Percentiles rank a stretch among this genome's conserved stretches.
Evolutionary conservation across 768 basidiomycete species (phyloP).

Genomic region (Psilocybe cyanescens): DNA sequence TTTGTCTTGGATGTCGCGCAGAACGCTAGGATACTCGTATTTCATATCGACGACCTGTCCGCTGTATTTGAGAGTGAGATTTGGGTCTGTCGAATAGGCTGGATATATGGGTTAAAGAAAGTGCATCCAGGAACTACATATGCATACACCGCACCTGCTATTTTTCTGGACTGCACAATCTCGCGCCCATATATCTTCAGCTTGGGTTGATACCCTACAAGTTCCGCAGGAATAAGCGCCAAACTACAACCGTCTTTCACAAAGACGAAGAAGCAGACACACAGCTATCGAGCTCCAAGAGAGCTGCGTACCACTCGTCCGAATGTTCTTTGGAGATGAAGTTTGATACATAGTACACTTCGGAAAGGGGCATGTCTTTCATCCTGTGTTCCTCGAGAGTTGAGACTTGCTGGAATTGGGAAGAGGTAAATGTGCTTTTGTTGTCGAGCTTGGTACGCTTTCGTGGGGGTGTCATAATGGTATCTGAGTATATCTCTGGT

Average conservation of each 20-base stretch:
- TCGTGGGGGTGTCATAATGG: neutral
- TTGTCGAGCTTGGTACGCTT: neutral
- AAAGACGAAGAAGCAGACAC: neutral
- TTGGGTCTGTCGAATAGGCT: conserved; percentile 33
- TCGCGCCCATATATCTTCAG: conserved; percentile 32
- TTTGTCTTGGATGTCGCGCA: conserved; percentile 31
- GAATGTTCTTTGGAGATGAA: conserved; percentile 25
- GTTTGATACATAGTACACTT: conserved; percentile 31
- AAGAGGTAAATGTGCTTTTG: neutral
- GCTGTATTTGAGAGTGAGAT: conserved; percentile 31
- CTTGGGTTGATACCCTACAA: conserved; percentile 32
- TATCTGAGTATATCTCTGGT: neutral
- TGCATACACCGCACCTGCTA: conserved; percentile 20
- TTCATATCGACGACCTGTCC: conserved; percentile 33
- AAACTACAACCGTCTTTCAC: neutral
- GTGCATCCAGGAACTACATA: neutral
- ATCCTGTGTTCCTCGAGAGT: conserved; percentile 18
- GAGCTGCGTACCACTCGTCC: conserved; percentile 25
- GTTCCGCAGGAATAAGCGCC: neutral
- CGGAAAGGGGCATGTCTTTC: conserved; percentile 29
- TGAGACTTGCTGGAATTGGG: neutral
- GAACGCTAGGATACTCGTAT: conserved; percentile 30
- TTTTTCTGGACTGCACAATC: conserved; percentile 32
- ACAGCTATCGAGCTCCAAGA: conserved; percentile 19
- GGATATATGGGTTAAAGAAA: neutral